These are phyloP conservation scores for Paxillus rubicundulus DNA, from an alignment of 768 basidiomycete species.

Conservation along the genomic window DNA sequence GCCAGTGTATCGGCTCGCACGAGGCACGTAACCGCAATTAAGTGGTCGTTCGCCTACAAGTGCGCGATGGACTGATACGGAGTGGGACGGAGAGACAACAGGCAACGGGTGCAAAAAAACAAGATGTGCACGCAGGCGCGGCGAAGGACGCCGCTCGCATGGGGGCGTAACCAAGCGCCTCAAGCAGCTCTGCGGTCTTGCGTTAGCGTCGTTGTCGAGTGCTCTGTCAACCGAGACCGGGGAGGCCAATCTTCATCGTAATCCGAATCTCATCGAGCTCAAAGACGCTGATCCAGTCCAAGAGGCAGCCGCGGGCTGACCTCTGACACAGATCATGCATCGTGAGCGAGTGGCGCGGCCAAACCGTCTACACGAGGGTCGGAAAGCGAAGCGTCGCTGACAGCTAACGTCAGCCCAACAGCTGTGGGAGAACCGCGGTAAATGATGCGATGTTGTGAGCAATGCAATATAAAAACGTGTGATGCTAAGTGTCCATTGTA, in stretches of 20 bases:
- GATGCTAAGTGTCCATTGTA: conserved; percentile 42
- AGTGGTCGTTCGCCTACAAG: conserved; percentile 79
- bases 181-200: conserved; percentile 65
- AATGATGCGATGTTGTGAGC: conserved; percentile 34
- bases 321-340: conserved; percentile 23
- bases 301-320: conserved; percentile 43
- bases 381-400: conserved; percentile 24
- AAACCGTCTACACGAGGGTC: conserved; percentile 33
- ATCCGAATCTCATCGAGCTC: conserved; percentile 32
- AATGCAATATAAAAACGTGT: conserved; percentile 41
- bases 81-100: conserved; percentile 44
- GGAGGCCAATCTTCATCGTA: conserved; percentile 46
- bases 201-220: conserved; percentile 57
- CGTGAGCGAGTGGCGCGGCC: conserved; percentile 55
- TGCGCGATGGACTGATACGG: conserved; percentile 51
- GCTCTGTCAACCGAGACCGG: conserved; percentile 51
- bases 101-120: conserved; percentile 40
- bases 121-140: conserved; percentile 49
- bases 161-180: conserved; percentile 52
- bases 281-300: conserved; percentile 11
- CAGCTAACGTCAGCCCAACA: conserved; percentile 16
- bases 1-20: conserved; percentile 75
- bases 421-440: conserved; percentile 16
- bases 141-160: conserved; percentile 50
- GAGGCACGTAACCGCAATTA: conserved; percentile 78